Percentiles rank a stretch among this genome's conserved stretches.
Conservation (phyloP, 1,284 basidiomycete species). For the Ustilago bromivora region DNA sequence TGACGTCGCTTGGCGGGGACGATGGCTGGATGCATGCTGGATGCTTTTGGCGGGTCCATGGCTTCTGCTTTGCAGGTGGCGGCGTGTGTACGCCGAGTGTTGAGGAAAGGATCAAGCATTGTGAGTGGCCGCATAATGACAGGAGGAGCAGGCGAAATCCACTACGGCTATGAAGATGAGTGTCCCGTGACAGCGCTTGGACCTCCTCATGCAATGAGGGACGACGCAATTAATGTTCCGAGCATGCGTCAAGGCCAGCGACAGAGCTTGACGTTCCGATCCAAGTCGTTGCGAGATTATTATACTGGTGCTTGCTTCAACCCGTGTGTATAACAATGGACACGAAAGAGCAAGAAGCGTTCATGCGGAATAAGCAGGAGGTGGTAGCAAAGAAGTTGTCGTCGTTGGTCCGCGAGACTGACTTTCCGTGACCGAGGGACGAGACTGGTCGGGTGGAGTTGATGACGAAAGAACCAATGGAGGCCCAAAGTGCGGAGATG, state of each 20-base stretch:
- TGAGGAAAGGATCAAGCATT: constrained; percentile 22
- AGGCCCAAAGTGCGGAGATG: neutral
- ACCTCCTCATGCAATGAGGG: constrained; percentile 11
- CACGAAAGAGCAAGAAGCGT: neutral
- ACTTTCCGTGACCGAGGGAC: no score
- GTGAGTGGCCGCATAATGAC: constrained; percentile 35
- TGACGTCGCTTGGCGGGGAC: constrained; percentile 35
- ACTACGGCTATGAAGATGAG: neutral
- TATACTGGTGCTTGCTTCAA: neutral
- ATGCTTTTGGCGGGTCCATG: neutral
- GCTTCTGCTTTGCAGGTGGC: neutral
- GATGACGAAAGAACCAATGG: neutral
- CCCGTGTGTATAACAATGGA: neutral
- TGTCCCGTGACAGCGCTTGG: constrained; percentile 8
- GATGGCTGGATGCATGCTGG: constrained; percentile 8
- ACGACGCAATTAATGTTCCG: neutral
- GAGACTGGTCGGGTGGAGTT: no score
- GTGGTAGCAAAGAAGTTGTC: neutral
- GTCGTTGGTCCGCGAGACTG: no score
- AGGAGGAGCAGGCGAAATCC: neutral
- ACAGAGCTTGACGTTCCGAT: neutral
- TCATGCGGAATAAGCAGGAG: neutral
- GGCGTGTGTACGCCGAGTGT: constrained; percentile 6
- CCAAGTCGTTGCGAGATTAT: neutral
- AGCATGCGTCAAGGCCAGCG: constrained; percentile 9